Evolutionary conservation across 1,284 basidiomycete species (phyloP).

Genomic region (Inonotus obliquus): DNA sequence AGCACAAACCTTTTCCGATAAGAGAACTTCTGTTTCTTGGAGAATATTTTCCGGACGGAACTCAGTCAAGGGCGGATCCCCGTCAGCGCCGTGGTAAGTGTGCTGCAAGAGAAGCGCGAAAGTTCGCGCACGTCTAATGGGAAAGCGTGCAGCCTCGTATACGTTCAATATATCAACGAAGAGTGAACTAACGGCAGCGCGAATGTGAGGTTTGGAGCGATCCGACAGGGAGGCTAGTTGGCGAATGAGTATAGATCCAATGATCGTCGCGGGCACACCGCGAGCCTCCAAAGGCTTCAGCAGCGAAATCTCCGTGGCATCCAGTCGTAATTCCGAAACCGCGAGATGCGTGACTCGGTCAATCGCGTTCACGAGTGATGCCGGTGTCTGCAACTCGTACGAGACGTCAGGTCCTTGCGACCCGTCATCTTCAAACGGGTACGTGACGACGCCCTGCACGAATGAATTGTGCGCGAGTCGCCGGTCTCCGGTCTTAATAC

Average conservation of each 20-base stretch:
- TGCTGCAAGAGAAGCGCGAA: conserved; percentile 49
- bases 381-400: conserved; percentile 45
- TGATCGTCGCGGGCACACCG: conserved; percentile 26
- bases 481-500: conserved; percentile 66
- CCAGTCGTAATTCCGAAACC: conserved; percentile 55
- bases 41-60: conserved; percentile 34
- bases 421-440: conserved; percentile 39
- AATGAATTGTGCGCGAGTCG: conserved; percentile 37
- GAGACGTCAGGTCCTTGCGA: conserved; percentile 36
- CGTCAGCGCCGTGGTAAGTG: conserved; percentile 38
- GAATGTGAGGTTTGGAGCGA: conserved; percentile 51
- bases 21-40: conserved; percentile 30
- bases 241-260: conserved; percentile 54
- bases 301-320: conserved; percentile 44
- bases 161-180: conserved; percentile 44
- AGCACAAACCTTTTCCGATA: conserved; percentile 10
- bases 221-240: conserved; percentile 52
- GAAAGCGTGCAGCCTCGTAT: conserved; percentile 44
- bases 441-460: conserved; percentile 25
- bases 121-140: conserved; percentile 50
- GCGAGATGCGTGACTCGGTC: conserved; percentile 64
- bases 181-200: conserved; percentile 35
- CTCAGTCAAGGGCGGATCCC: conserved; percentile 23
- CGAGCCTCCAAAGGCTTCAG: conserved; percentile 22
- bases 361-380: conserved; percentile 50